phyloP scores from a whole-genome alignment of 768 basidiomycete genomes.

The Collybia sordida region DNA sequence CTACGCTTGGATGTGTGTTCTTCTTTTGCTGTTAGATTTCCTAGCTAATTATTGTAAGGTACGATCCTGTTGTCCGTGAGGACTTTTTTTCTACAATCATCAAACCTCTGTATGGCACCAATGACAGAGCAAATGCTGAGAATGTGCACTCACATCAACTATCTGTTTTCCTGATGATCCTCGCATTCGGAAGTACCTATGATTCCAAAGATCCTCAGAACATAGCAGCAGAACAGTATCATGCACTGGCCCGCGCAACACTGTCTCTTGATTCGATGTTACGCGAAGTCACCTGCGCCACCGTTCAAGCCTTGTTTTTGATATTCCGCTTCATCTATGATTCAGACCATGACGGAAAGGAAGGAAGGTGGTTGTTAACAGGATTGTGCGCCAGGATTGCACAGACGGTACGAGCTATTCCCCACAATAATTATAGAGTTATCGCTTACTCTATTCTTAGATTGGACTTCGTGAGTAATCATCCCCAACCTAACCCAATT shows the following conservation, averaged over 20 bases:
- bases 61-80: conserved; percentile 40
- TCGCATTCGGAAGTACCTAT: conserved; percentile 47
- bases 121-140: conserved; percentile 29
- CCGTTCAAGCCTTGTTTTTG: conserved; percentile 48
- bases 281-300: conserved; percentile 42
- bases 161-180: conserved; percentile 50
- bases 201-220: conserved; percentile 34
- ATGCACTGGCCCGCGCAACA: conserved; percentile 47
- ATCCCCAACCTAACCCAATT: not conserved
- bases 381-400: conserved; percentile 42
- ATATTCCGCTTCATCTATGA: conserved; percentile 40
- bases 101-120: conserved; percentile 39
- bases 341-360: conserved; percentile 40
- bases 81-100: conserved; percentile 42
- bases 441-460: conserved; percentile 19
- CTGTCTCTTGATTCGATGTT: conserved; percentile 45
- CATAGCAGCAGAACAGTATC: conserved; percentile 37
- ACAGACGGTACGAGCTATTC: conserved; percentile 38
- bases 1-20: conserved; percentile 47
- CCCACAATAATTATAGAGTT: too few species aligned
- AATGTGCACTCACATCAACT: conserved; percentile 45
- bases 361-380: conserved; percentile 48
- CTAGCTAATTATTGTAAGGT: conserved; percentile 28
- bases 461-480: conserved; percentile 50
- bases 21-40: not conserved